Base-by-base conservation (phyloP, 169 alveolate genomes). In the Cryptosporidium felis region DNA sequence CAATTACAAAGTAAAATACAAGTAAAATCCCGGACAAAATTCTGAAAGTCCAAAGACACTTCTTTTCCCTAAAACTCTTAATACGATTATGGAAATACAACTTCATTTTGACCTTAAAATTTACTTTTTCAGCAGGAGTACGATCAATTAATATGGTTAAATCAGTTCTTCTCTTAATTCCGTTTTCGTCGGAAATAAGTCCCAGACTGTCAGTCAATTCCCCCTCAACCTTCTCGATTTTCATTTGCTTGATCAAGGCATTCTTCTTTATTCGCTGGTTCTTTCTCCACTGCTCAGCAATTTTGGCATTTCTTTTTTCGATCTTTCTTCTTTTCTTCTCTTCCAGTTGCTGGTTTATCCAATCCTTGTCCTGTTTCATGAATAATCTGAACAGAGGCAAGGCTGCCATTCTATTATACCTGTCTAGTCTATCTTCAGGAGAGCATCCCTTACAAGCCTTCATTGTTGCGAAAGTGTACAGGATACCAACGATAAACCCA, bases 351-450 rank as follows among this genome's bases (percentile, higher is more conserved):
- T 18, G 60, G 2, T 74, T 74, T 21, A 74, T 56, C 85, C 85
- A 74, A 10, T 74, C 85, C 23, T 53, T 74, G 56, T 74, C 85
- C 56, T 74, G 85, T 21, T 74, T 74, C 85, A 74, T 74, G 56
- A 74, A 74, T n/a, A 74, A 53, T 53, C 85, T 34, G 56, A 74
- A 74, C 38, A 74, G 16, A 2, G 85, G 85, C 10, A 74, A 44
- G 6, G 85, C 85, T 21, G 85, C 85, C 85, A 74, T 74, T 74
- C 85, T 74, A 53, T 74, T 74, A 58, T 74, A 74, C 3, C 85
- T 60, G 40, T 49, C 85, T 8, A 74, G 21, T 53, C 85, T 74
- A 53, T 74, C 85, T 14, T 74, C 85, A n/a, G 85, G 85, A 14
- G 74, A 53, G 41, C 85, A 74, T 14, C 74, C 85, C 21, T 56